Conservation (phyloP, 495 filamentous ascomycete genomes). For the Talaromyces borbonicus region DNA sequence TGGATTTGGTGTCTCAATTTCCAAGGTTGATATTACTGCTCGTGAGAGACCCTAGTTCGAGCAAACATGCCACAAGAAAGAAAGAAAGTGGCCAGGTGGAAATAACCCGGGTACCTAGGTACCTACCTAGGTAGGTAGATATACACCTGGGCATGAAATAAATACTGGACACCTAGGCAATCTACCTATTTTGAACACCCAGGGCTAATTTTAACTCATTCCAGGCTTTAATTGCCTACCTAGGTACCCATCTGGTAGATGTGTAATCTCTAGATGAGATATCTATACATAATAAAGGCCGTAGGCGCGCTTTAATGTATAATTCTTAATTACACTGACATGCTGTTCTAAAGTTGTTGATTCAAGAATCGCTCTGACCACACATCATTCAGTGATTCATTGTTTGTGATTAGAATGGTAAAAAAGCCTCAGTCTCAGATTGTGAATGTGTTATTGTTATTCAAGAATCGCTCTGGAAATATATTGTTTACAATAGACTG, state of each 20-base stretch:
- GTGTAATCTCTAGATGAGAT: not conserved
- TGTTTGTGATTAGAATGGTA: too few relatives aligned
- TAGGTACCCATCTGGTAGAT: not conserved
- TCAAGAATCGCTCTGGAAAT: too few relatives aligned
- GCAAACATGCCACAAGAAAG: too few relatives aligned
- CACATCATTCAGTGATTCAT: too few relatives aligned
- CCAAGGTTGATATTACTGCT: not conserved
- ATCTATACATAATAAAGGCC: not conserved
- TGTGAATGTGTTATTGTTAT: too few relatives aligned
- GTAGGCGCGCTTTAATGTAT: not conserved
- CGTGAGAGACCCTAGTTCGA: not conserved
- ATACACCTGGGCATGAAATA: not conserved
- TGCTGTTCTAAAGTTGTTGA: too few relatives aligned
- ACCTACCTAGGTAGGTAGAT: not conserved
- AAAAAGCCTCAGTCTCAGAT: too few relatives aligned
- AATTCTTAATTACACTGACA: not conserved
- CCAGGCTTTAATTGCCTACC: not conserved
- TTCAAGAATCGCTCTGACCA: too few relatives aligned
- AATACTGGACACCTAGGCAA: not conserved
- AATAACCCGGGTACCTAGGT: too few relatives aligned
- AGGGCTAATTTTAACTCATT: too few relatives aligned
- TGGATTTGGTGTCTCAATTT: constrained; percentile 3
- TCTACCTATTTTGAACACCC: not conserved
- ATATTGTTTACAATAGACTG: too few relatives aligned
- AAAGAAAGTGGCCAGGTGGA: too few relatives aligned